Evolutionary conservation across 495 filamentous ascomycete species (phyloP).

Genomic region (Mytilinidion resinicola): DNA sequence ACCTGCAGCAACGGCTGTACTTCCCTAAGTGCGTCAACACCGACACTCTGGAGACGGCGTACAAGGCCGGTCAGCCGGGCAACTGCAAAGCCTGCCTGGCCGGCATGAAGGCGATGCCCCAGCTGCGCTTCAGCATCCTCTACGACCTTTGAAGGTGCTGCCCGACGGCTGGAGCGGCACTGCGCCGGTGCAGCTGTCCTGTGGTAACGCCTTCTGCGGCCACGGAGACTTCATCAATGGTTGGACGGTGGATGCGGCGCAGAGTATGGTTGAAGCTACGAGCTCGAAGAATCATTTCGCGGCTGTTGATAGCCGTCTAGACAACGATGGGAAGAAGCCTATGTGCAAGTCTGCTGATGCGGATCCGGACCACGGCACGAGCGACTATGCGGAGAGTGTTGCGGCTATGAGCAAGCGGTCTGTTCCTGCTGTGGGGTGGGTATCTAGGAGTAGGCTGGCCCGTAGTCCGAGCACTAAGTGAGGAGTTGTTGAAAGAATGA

Average conservation of each 20-base stretch:
- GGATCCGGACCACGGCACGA: slow-evolving; percentile 25
- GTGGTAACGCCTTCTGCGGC: slow-evolving; percentile 25
- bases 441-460: slow-evolving; percentile 4
- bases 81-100: slow-evolving; percentile 23
- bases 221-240: slow-evolving; percentile 35
- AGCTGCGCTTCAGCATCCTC: slow-evolving; percentile 32
- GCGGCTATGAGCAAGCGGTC: slow-evolving; percentile 18
- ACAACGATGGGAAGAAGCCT: slow-evolving; percentile 1
- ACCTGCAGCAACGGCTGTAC: slow-evolving; percentile 45
- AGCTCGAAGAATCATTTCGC: slow-evolving; percentile 12
- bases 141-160: slow-evolving; percentile 32
- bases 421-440: slow-evolving; percentile 2
- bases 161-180: slow-evolving; percentile 28
- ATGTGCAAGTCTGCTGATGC: slow-evolving; percentile 20
- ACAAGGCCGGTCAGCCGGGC: slow-evolving; percentile 16
- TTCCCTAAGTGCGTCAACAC: slow-evolving; percentile 36
- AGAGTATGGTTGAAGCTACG: slow-evolving; percentile 24
- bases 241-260: slow-evolving; percentile 26
- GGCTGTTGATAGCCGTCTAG: slow-evolving; percentile 4
- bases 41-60: slow-evolving; percentile 23
- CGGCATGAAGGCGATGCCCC: slow-evolving; percentile 27
- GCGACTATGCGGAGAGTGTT: slow-evolving; percentile 22
- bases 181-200: slow-evolving; percentile 28
- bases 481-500: too few relatives aligned
- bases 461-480: neutral